These are phyloP conservation scores for Xylaria arbuscula DNA, from an alignment of 2,329 filamentous ascomycete genomes.

Conservation along the genomic window DNA sequence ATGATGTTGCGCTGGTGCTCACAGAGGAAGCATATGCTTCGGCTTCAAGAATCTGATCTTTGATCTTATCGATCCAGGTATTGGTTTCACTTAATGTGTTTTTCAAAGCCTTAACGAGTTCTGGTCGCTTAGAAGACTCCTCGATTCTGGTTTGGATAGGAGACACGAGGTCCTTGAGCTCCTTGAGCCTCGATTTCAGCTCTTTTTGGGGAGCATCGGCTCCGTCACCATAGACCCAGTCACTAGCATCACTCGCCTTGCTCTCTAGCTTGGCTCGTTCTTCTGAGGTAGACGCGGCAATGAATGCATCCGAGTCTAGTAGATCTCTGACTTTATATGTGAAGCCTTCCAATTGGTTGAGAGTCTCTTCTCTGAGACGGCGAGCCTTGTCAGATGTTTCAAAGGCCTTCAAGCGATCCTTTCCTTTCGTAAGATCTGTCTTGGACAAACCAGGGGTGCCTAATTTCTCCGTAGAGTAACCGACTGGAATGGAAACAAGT, in stretches of 20 bases:
- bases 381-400: conserved; percentile 85
- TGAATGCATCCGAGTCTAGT: conserved; percentile 80
- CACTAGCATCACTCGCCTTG: conserved; percentile 75
- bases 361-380: conserved; percentile 80
- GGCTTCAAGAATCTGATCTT: conserved; percentile 75
- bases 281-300: conserved; percentile 74
- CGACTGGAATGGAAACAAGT: conserved; percentile 65
- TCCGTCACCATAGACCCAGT: conserved; percentile 93
- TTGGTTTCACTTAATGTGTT: conserved; percentile 77
- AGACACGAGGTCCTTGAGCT: conserved; percentile 79
- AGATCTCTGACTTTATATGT: conserved; percentile 91
- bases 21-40: conserved; percentile 69
- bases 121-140: conserved; percentile 78
- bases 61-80: conserved; percentile 76
- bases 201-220: conserved; percentile 78
- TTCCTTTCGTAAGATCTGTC: conserved; percentile 62
- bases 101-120: conserved; percentile 73
- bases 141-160: conserved; percentile 81
- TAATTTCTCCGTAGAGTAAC: conserved; percentile 60
- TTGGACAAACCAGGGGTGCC: conserved; percentile 63
- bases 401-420: conserved; percentile 83
- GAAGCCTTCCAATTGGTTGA: conserved; percentile 93
- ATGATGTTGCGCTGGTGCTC: conserved; percentile 60
- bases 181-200: conserved; percentile 80
- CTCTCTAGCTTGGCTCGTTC: conserved; percentile 75